A percentile compares a stretch with the other conserved stretches of the same genome.
Evolutionary conservation across 2,329 filamentous ascomycete species (phyloP).

Genomic region (Fusarium denticulatum): DNA sequence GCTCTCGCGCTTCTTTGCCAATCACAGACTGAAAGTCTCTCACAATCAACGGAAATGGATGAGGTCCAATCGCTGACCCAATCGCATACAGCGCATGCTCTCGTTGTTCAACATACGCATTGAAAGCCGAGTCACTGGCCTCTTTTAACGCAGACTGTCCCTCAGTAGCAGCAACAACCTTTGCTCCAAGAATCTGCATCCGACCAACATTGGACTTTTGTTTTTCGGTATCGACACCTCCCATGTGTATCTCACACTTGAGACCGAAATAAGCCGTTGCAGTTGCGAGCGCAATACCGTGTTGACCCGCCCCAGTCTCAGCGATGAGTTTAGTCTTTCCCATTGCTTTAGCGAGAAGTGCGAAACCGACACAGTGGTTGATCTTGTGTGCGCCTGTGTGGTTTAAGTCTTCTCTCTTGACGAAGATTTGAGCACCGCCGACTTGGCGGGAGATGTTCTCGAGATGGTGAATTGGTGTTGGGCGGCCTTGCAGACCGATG

Average conservation of each 20-base stretch:
- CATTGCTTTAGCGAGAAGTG: slow-evolving; percentile 13
- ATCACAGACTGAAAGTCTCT: slow-evolving; percentile 16
- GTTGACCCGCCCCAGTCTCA: slow-evolving; percentile 8
- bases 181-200: neutral
- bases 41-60: slow-evolving; percentile 7
- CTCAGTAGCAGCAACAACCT: neutral
- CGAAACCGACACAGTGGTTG: slow-evolving; percentile 13
- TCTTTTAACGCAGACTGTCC: slow-evolving; percentile 12
- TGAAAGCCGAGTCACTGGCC: slow-evolving; percentile 8
- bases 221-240: neutral
- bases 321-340: slow-evolving; percentile 1
- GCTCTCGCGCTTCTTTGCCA: neutral
- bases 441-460: neutral
- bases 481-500: neutral
- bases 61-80: slow-evolving; percentile 3
- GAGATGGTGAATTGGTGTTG: neutral
- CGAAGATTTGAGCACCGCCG: neutral
- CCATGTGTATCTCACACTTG: slow-evolving; percentile 10
- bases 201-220: slow-evolving; percentile 13
- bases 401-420: slow-evolving; percentile 4
- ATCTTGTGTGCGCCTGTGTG: slow-evolving; percentile 13
- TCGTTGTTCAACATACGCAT: neutral
- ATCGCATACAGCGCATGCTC: slow-evolving; percentile 1
- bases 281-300: slow-evolving; percentile 9
- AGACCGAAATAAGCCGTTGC: slow-evolving; percentile 5